phyloP scores from a whole-genome alignment of 2,329 filamentous ascomycete species.

The Atkinsonella hypoxylon region DNA sequence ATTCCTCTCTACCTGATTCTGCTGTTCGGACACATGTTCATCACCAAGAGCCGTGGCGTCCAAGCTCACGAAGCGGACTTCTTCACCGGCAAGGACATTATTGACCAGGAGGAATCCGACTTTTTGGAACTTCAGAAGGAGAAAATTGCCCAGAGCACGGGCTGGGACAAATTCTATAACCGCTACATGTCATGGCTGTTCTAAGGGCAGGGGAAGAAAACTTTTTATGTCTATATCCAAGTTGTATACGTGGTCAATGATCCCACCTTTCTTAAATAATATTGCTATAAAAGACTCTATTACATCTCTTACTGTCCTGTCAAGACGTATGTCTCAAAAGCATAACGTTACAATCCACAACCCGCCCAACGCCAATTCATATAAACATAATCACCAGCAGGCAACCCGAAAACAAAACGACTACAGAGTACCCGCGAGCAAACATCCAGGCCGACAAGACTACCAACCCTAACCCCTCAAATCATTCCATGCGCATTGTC shows the following conservation, averaged over 20 bases:
- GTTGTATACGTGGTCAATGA: background rate
- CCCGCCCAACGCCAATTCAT: no score
- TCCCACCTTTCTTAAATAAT: no score
- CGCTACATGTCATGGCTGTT: constrained; percentile 26
- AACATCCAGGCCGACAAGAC: no score
- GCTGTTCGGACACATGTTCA: constrained; percentile 56
- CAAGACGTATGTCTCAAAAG: no score
- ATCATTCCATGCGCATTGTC: no score
- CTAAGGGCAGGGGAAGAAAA: constrained; percentile 10
- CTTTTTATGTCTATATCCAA: background rate
- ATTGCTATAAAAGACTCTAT: no score
- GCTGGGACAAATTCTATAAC: constrained; percentile 24
- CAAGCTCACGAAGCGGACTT: constrained; percentile 52
- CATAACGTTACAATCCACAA: no score
- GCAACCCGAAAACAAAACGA: no score
- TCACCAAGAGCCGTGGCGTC: constrained; percentile 41
- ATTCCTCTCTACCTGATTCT: constrained; percentile 63
- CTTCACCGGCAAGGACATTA: constrained; percentile 59
- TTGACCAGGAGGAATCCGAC: constrained; percentile 60
- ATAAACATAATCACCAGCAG: no score
- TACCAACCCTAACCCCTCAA: no score
- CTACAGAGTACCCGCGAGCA: no score
- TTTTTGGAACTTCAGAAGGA: constrained; percentile 39
- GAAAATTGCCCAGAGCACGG: constrained; percentile 15
- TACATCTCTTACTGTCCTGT: no score